These are phyloP conservation scores for Epichloe sylvatica DNA, from an alignment of 2,329 filamentous ascomycete species.

Conservation along the genomic window DNA sequence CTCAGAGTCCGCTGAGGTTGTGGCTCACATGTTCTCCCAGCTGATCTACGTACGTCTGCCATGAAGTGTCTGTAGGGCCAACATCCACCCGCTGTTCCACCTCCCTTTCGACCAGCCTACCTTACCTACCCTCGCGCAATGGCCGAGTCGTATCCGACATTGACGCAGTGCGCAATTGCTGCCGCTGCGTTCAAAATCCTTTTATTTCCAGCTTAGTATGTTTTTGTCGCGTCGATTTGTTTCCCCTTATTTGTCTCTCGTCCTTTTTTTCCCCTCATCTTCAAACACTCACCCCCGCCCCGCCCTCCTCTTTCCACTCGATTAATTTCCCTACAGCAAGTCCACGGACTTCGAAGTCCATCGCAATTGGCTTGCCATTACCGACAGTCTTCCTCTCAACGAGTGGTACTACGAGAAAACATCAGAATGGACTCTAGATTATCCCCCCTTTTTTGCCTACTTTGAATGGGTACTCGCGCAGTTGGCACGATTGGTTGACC, in stretches of 20 bases:
- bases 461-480: slow-evolving; percentile 92
- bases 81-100: not conserved
- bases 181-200: slow-evolving; percentile 83
- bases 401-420: slow-evolving; percentile 97
- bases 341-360: slow-evolving; percentile 99
- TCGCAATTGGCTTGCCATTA: slow-evolving; percentile 96
- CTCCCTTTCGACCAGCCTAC: not conserved
- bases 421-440: slow-evolving; percentile 98
- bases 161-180: slow-evolving; percentile 75
- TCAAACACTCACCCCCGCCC: not conserved
- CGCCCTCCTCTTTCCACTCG: not conserved
- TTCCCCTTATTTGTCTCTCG: not conserved
- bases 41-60: not conserved
- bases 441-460: slow-evolving; percentile 87
- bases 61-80: slow-evolving; percentile 1
- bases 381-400: slow-evolving; percentile 70
- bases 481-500: slow-evolving; percentile 60
- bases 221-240: slow-evolving; percentile 11
- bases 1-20: not conserved
- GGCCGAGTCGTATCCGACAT: slow-evolving; percentile 72
- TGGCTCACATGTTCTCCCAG: not conserved
- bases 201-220: slow-evolving; percentile 87
- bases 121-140: slow-evolving; percentile 34
- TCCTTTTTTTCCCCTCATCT: not conserved
- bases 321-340: slow-evolving; percentile 47